phyloP scores from a whole-genome alignment of 495 filamentous ascomycete species.

The Entonaema liquescens region DNA sequence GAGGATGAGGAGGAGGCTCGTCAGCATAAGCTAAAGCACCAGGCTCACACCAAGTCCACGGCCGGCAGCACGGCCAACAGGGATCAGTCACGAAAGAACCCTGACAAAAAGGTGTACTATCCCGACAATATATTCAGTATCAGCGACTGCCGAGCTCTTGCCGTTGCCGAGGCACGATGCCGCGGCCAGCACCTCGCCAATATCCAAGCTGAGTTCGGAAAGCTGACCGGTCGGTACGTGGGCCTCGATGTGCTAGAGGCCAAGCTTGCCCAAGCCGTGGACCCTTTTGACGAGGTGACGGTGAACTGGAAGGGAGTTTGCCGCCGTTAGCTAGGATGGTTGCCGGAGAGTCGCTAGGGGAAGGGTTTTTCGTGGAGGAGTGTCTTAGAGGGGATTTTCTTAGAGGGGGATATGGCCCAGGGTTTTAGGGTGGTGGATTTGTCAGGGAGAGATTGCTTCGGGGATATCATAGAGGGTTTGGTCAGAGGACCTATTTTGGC shows the following conservation, averaged over 20 bases:
- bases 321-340: neutral
- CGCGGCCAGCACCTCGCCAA: conserved; percentile 43
- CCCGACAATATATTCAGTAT: conserved; percentile 41
- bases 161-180: conserved; percentile 40
- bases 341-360: no score
- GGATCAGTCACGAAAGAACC: no score
- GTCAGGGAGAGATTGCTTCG: neutral
- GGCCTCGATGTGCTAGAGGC: conserved; percentile 33
- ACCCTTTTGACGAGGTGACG: neutral
- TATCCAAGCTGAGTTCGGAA: conserved; percentile 49
- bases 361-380: neutral
- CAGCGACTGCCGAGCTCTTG: conserved; percentile 45
- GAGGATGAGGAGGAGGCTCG: no score
- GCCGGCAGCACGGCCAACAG: no score
- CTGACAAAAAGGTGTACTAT: conserved; percentile 14
- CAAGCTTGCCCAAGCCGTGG: neutral
- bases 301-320: neutral
- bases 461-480: neutral
- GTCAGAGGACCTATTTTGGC: neutral
- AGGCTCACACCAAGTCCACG: no score
- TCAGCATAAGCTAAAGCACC: neutral
- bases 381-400: no score
- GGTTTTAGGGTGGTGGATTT: neutral
- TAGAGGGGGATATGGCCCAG: neutral
- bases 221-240: conserved; percentile 48